Evolutionary conservation across 2,329 filamentous ascomycete genomes (phyloP), one percentile per base, ranked within the genome.

Genomic region (Nemania sp.): DNA sequence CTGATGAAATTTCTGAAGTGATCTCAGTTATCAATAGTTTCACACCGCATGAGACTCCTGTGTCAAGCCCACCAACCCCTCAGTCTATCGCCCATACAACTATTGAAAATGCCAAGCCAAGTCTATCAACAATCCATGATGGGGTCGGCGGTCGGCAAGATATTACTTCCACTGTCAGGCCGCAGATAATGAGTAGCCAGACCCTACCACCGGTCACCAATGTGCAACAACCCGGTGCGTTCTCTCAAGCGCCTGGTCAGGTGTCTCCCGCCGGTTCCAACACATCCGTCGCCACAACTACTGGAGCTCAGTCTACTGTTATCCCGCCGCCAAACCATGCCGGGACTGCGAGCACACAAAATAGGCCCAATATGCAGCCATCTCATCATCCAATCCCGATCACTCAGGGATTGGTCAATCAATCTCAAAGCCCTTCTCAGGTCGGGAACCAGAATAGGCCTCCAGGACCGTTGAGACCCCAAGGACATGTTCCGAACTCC

Each of bases 1-100:
- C 52, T 45, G 59, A 63, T 29, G 47, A 64, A n/a, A 64, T 67
- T 45, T 63, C 59, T 15, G 64, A 65, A 47, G 58, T 59, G 43
- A 66, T 66, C 11, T 66, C 64, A 17, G 54, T 49, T 29, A 54
- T 66, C 21, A 55, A 57, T 17, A 62, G 42, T 34, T 56, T 62
- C 13, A 57, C 59, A 13, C 45, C 53, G 20, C 58, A 68, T 56
- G 21, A 17, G n/a, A 49, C 53, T n/a, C 29, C 57, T 21, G 17
- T 20, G 20, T 37, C 54, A 49, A 20, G 18, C 37, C 52, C 54
- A 11, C 49, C n/a, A 34, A 47, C 34, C 25, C 46, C 35, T 50
- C 51, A 50, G 2, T 50, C 37, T 11, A 34, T 45, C 17, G 18
- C 20, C 4, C 47, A 62, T 12, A n/a, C 29, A 37, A 10, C 13